Percentiles rank a stretch among this genome's conserved stretches.
Conservation (phyloP, 768 basidiomycete species). For the Suillus hirtellus region DNA sequence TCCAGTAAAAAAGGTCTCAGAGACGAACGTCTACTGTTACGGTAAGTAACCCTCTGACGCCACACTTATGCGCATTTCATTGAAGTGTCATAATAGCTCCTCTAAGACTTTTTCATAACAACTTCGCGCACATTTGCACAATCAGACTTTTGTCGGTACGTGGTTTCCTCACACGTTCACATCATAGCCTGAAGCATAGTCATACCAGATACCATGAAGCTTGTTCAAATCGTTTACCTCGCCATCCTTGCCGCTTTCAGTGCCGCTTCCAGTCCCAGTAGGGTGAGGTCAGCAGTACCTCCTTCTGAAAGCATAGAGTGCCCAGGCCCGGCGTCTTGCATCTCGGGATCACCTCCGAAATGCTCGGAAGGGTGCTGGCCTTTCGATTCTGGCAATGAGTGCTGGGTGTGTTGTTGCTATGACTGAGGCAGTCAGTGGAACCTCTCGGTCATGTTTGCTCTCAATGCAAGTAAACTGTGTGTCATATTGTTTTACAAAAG, state of each 20-base stretch:
- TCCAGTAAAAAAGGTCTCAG: not conserved
- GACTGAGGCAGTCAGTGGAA: no score
- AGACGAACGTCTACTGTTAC: not conserved
- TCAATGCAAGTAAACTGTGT: not conserved
- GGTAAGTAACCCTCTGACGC: not conserved
- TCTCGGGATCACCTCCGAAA: no score
- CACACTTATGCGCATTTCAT: not conserved
- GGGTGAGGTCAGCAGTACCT: no score
- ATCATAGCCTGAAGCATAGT: not conserved
- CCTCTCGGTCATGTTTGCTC: not conserved
- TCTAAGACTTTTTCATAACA: not conserved
- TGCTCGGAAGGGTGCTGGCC: no score
- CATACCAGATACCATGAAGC: not conserved
- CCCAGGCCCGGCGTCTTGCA: no score
- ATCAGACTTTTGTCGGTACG: not conserved
- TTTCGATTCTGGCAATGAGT: no score
- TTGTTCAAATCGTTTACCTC: not conserved
- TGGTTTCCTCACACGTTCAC: not conserved
- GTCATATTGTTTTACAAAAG: not conserved
- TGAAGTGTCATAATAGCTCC: not conserved
- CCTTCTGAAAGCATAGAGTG: no score
- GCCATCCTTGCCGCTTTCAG: constrained; percentile 30
- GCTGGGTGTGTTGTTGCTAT: no score
- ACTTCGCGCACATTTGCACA: not conserved
- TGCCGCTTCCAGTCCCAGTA: not conserved